Percentiles rank a stretch among this genome's conserved stretches.
phyloP scores from a whole-genome alignment of 2,329 filamentous ascomycete genomes.

The Diplocarpon mali region DNA sequence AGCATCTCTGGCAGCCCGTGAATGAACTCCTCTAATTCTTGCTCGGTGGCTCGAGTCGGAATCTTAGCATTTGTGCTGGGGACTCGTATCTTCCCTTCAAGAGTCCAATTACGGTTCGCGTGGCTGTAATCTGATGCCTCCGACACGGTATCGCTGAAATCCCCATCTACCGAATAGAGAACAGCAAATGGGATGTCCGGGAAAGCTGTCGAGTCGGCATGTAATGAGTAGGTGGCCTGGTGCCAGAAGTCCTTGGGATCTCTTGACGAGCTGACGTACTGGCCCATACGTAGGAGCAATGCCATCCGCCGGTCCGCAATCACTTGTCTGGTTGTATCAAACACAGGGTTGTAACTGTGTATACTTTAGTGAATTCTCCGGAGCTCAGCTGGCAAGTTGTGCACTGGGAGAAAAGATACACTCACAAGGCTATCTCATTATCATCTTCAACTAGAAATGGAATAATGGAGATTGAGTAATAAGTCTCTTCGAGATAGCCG shows the following conservation, averaged over 20 bases:
- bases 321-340: conserved; percentile 17
- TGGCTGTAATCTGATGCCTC: conserved; percentile 13
- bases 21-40: conserved; percentile 8
- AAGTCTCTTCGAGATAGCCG: conserved; percentile 30
- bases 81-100: conserved; percentile 16
- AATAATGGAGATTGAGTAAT: conserved; percentile 21
- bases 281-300: conserved; percentile 30
- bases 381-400: neutral
- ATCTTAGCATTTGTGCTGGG: conserved; percentile 2
- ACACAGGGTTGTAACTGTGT: conserved; percentile 16
- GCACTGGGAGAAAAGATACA: neutral
- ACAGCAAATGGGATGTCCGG: conserved; percentile 27
- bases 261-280: conserved; percentile 22
- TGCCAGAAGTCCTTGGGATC: conserved; percentile 29
- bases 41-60: conserved; percentile 5
- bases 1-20: conserved; percentile 13
- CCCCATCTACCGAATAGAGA: conserved; percentile 26
- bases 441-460: conserved; percentile 13
- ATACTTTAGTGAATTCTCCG: neutral
- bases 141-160: conserved; percentile 17
- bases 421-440: conserved; percentile 17
- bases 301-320: conserved; percentile 27
- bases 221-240: conserved; percentile 19
- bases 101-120: conserved; percentile 11
- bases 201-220: conserved; percentile 7